Evolutionary conservation across 345 rosid genomes (phyloP).

Genomic region (Ailanthus altissimus): DNA sequence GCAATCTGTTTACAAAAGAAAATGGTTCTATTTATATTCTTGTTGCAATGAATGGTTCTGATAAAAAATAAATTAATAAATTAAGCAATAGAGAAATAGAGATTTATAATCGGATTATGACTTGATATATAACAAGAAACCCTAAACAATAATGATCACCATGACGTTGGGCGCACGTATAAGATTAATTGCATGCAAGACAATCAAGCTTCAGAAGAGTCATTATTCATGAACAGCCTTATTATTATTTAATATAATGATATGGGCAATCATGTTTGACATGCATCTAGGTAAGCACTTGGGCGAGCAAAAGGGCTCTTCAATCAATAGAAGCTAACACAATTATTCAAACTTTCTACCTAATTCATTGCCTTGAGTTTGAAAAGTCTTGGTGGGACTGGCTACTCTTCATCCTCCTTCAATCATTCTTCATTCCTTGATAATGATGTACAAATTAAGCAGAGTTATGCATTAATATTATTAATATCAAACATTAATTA

Average conservation of each 20-base stretch:
- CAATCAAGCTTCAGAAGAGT: not conserved
- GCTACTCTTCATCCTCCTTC: conserved; percentile 17
- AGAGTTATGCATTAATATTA: not conserved
- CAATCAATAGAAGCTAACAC: conserved; percentile 26
- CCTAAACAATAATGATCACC: no score
- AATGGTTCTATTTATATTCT: no score
- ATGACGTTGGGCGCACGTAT: conserved; percentile 18
- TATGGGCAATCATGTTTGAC: conserved; percentile 14
- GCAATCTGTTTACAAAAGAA: no score
- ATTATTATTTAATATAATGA: no score
- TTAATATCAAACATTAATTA: not conserved
- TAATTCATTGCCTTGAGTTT: conserved; percentile 39
- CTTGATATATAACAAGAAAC: no score
- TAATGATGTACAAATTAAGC: not conserved
- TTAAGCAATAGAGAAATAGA: no score
- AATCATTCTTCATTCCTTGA: conserved; percentile 41
- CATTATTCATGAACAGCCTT: not conserved
- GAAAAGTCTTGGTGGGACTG: conserved; percentile 41
- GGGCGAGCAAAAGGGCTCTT: conserved; percentile 12
- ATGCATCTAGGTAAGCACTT: not conserved
- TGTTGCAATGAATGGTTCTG: no score
- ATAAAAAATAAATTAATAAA: no score
- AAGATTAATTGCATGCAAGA: not conserved
- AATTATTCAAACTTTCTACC: conserved; percentile 47
- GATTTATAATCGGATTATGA: no score